Evolutionary conservation across 2,329 filamentous ascomycete species (phyloP).

Genomic region (Xylariaceae sp.): DNA sequence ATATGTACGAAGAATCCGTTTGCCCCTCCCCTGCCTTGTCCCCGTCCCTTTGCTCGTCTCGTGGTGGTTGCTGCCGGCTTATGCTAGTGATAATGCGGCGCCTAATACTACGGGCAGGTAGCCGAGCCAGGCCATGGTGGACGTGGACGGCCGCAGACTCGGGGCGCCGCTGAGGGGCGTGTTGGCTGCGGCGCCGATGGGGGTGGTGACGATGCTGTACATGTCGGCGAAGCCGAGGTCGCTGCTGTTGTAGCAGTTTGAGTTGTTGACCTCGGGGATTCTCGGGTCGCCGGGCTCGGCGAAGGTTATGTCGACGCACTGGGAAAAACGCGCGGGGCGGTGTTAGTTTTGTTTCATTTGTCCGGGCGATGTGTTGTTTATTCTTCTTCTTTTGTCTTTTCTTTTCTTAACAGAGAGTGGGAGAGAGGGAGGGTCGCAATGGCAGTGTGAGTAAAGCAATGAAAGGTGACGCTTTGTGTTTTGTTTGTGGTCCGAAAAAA

Average conservation of each 20-base stretch:
- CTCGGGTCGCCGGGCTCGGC: constrained; percentile 64
- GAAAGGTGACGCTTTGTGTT: no score
- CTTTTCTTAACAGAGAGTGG: neutral
- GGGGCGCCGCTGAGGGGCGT: constrained; percentile 29
- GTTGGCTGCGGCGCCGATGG: constrained; percentile 34
- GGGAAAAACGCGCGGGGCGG: neutral
- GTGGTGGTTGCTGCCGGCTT: constrained; percentile 5
- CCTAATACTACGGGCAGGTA: constrained; percentile 39
- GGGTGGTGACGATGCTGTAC: constrained; percentile 59
- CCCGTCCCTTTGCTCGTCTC: no score
- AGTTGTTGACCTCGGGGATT: constrained; percentile 65
- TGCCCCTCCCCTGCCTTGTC: no score
- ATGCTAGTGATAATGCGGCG: constrained; percentile 37
- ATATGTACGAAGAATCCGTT: no score
- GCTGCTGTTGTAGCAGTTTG: constrained; percentile 85
- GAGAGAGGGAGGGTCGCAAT: neutral
- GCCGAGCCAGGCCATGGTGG: constrained; percentile 26
- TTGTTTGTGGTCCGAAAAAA: no score
- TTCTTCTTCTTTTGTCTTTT: neutral
- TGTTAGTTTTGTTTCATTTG: constrained; percentile 4
- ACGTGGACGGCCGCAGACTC: constrained; percentile 25
- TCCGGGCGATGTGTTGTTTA: neutral
- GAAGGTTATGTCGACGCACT: constrained; percentile 96
- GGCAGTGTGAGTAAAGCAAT: neutral
- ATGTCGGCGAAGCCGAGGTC: constrained; percentile 71